Evolutionary conservation across 305 asterid species (phyloP), one percentile per base, ranked within the genome.

Genomic region (Coffea humblotiana): DNA sequence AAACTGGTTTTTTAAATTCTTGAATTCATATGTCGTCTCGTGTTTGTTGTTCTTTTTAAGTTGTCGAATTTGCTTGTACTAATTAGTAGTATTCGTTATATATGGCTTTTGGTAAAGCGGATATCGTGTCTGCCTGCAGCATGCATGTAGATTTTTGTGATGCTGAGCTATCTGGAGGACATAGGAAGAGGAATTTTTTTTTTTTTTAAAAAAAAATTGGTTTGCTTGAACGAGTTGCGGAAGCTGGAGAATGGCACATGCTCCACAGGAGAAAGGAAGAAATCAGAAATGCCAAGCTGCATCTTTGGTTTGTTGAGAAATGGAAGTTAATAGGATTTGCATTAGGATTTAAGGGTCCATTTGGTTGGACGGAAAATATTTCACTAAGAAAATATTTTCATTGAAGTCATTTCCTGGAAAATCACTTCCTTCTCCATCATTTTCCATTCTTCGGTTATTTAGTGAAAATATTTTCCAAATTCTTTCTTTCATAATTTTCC

Each of bases 61-160:
- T 8, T 37, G 13, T 15, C 11, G 19, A 18, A 29, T 29, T 29
- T 29, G 65, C 48, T 16, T 52, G 9, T 1, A 0, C 32, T 29
- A 37, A 37, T 37, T 37, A 37, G 43, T 37, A 37, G 43, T 37
- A 29, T 29, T 29, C 32, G 32, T 29, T 29, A 29, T 29, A 29
- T 29, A 29, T 37, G 15, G 23, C 10, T 19, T 37, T 19, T 35
- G 27, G 23, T 75, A 23, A 58, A 23, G 37, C 23, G 65, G 29
- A 14, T 19, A 23, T n/a, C 10, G 48, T 60, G 60, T 40, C 8
- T 61, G 3, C 3, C n/a, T 74, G 78, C 83, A 80, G 83, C 68
- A 15, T 80, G 83, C 68, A 15, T 80, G 83, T 79, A 74, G 75
- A 80, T 74, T 51, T 54, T 35, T 73, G 58, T 73, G 67, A 79